A percentile compares a stretch with the other conserved stretches of the same genome.
Evolutionary conservation across 805 yeast species (phyloP).

Genomic region (Cyberlindnera petersonii): DNA sequence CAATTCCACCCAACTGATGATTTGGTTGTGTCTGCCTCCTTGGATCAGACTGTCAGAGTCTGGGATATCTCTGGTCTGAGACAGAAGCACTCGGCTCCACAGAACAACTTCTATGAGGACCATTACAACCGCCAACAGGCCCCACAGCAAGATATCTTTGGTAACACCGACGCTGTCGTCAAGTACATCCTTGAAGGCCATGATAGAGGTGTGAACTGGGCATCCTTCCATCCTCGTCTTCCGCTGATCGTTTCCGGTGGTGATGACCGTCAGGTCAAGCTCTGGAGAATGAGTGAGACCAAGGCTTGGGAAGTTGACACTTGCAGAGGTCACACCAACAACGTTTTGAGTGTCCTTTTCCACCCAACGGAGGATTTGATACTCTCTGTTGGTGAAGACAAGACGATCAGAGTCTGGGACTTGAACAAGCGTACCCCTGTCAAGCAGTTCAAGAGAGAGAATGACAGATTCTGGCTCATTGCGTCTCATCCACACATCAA

Average conservation of each 20-base stretch:
- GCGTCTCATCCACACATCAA: conserved; percentile 87
- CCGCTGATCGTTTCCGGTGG: conserved; percentile 94
- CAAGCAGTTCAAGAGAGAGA: conserved; percentile 89
- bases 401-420: conserved; percentile 96
- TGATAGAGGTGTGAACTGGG: conserved; percentile 98
- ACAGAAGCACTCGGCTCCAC: conserved; percentile 90
- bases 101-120: conserved; percentile 41
- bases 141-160: conserved; percentile 90
- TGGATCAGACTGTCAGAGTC: conserved; percentile 97
- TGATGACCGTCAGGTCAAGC: conserved; percentile 90
- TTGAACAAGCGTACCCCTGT: conserved; percentile 89
- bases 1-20: conserved; percentile 96
- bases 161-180: conserved; percentile 89
- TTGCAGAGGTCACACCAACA: conserved; percentile 95
- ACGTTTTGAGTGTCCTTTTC: conserved; percentile 83
- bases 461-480: conserved; percentile 91
- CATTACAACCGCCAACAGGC: conserved; percentile 49
- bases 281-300: conserved; percentile 97
- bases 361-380: conserved; percentile 92
- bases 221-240: conserved; percentile 93
- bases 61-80: conserved; percentile 97
- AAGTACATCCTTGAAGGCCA: conserved; percentile 97
- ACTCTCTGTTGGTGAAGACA: conserved; percentile 92
- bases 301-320: conserved; percentile 99
- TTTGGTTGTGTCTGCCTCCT: conserved; percentile 88